Evolutionary conservation across 768 basidiomycete species (phyloP), one percentile per base, ranked within the genome.

Genomic region (Rhizopogon roseolus): DNA sequence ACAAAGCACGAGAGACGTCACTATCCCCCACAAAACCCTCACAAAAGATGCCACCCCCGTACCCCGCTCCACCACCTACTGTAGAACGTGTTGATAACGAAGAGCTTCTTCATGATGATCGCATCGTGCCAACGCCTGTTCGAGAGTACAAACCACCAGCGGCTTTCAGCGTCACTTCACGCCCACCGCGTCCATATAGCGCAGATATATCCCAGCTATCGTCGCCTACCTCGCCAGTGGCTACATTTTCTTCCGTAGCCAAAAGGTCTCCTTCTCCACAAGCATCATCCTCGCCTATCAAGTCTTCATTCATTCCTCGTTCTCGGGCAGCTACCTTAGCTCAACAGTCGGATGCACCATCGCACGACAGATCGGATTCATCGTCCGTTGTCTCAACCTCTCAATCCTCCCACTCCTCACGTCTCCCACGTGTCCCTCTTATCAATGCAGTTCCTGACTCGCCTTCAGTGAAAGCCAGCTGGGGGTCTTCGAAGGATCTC

Each of bases 111-210:
- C 39, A 16, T 40, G 41, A 37, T 44, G 53, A 69, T 25, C 61
- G 55, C 36, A 69, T 70, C 16, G 59, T 79, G 17, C 84, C 84
- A 8, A 84, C 84, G 45, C 78, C 78, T 22, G 84, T 86, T 57
- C 81, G 78, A 57, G 73, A 77, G 60, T 76, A 81, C 32, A 69
- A 77, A 44, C 79, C 82, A 4, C 76, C 76, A 9, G 76, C 81
- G 6, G 72, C 82, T 27, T 86, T 86, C 60, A 81, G 80, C 54
- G 84, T 86, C 43, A 82, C 80, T 2, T 84, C 83, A 17, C 69
- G 84, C 19, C 83, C 84, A 19, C 70, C 74, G 45, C 64, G 79
- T 28, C 63, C 65, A 49, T 72, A 60, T 7, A 70, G 66, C 13
- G 59, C 43, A 1, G 69, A 64, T 17, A 51, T 54, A 8, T 55